phyloP scores from a whole-genome alignment of 148 eudicot species.

The Rhododendron griersonianum region DNA sequence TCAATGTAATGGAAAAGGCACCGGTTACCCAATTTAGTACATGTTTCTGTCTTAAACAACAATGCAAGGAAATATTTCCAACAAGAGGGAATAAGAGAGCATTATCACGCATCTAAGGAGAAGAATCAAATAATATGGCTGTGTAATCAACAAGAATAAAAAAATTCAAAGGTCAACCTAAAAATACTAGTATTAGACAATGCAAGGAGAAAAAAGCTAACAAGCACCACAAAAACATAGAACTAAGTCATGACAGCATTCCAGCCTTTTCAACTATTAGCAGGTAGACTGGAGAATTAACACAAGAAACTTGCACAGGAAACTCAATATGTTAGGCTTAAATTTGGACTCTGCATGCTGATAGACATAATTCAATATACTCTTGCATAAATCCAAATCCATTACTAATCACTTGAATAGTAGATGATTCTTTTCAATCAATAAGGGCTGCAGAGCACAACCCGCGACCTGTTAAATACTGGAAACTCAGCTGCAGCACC shows the following conservation, averaged over 20 bases:
- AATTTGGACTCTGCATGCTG: not conserved
- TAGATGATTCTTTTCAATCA: not conserved
- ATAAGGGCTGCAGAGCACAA: not conserved
- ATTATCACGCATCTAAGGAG: not conserved
- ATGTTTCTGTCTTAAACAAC: not conserved
- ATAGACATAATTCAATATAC: not conserved
- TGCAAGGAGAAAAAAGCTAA: not conserved
- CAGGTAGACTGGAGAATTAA: not conserved
- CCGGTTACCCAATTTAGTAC: not conserved
- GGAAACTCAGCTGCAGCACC: not conserved
- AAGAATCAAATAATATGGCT: not conserved
- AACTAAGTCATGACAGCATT: not conserved
- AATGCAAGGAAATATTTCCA: not conserved
- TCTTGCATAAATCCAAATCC: not conserved
- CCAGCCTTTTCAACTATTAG: not conserved
- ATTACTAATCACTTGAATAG: not conserved
- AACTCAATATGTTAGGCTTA: not conserved
- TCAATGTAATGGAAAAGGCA: not conserved
- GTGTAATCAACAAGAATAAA: not conserved
- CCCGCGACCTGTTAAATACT: not conserved
- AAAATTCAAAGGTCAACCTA: slow-evolving; percentile 5
- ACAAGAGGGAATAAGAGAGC: not conserved
- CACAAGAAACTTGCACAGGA: not conserved
- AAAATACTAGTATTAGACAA: not conserved
- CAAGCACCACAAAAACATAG: not conserved